Base-by-base conservation (phyloP, 129 eudicot genomes). In the Chrysanthemum lavandulifolium region DNA sequence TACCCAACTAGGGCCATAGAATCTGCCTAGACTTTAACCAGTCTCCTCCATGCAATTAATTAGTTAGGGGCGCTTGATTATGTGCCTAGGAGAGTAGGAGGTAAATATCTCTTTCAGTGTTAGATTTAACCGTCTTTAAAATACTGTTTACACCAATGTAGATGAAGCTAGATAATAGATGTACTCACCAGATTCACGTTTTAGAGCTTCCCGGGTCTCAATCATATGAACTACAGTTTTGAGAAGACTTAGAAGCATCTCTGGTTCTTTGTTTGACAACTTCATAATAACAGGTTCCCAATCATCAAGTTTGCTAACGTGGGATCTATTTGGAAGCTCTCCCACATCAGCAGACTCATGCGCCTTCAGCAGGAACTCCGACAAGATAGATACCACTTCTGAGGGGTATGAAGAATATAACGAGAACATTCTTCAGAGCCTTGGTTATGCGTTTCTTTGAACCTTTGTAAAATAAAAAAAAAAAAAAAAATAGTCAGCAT, bases 191-290 rank as follows among this genome's bases (percentile, higher is more conserved):
- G 70, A 18, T 27, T 83, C 77, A 59, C 40, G 33, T 69, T 77
- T 64, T 55, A 60, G 69, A 76, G 84, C 59, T 57, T 70, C 81
- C 0, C 31, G 78, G 57, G 84, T 70, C 86, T 84, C 89, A 10
- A 89, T 84, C 87, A 84, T 87, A 56, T 88, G 87, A 74, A 93
- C 82, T 60, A 83, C 86, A 33, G 77, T 87, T 67, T 79, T 85
- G 25, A 85, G 84, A 74, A 93, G 98, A 54, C 74, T 82, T 65
- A 86, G 47, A 69, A 90, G 91, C 71, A 93, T 69, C 27, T 84
- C 97, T n/a, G 97, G 98, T 67, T 86, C 87, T 76, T 84, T 90
- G 36, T 84, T 81, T 54, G 90, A 86, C 68, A 90, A 56, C 79
- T 90, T 93, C 56, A 75, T 45, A 49, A 93, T 76, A 14, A 93